Evolutionary conservation across 805 yeast genomes (phyloP).

Genomic region (Kodamaea leandrae): DNA sequence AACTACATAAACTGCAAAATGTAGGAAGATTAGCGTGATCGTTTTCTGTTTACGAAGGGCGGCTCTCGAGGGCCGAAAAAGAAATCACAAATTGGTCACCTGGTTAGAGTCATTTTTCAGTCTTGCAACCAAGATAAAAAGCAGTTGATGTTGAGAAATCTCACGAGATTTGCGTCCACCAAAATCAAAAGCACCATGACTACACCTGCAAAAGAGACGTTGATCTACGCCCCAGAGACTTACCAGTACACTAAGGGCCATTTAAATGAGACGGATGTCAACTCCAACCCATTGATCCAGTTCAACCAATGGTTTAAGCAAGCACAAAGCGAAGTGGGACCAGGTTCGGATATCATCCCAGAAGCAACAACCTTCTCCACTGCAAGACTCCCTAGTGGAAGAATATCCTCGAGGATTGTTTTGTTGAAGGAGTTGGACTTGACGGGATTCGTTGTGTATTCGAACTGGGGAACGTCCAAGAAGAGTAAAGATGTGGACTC

Average conservation of each 20-base stretch:
- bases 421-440: slow-evolving; percentile 86
- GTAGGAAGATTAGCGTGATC: too few species aligned
- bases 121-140: neutral
- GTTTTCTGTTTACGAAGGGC: too few species aligned
- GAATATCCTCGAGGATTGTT: slow-evolving; percentile 81
- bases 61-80: too few species aligned
- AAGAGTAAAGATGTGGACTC: slow-evolving; percentile 68
- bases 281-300: slow-evolving; percentile 64
- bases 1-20: too few species aligned
- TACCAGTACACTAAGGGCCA: slow-evolving; percentile 77
- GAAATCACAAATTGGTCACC: neutral
- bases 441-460: slow-evolving; percentile 80
- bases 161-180: neutral
- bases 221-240: slow-evolving; percentile 77
- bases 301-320: slow-evolving; percentile 79
- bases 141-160: slow-evolving; percentile 4
- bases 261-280: slow-evolving; percentile 53
- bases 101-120: neutral
- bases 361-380: slow-evolving; percentile 89
- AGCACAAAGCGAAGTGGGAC: slow-evolving; percentile 33
- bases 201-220: slow-evolving; percentile 18
- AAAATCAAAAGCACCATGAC: slow-evolving; percentile 3
- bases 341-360: slow-evolving; percentile 53
- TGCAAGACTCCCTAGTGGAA: slow-evolving; percentile 84
- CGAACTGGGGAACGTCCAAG: slow-evolving; percentile 88